These are phyloP conservation scores for Pseudonitzschia multiseries DNA, from an alignment of 108 stramenopile genomes.

Conservation along the genomic window DNA sequence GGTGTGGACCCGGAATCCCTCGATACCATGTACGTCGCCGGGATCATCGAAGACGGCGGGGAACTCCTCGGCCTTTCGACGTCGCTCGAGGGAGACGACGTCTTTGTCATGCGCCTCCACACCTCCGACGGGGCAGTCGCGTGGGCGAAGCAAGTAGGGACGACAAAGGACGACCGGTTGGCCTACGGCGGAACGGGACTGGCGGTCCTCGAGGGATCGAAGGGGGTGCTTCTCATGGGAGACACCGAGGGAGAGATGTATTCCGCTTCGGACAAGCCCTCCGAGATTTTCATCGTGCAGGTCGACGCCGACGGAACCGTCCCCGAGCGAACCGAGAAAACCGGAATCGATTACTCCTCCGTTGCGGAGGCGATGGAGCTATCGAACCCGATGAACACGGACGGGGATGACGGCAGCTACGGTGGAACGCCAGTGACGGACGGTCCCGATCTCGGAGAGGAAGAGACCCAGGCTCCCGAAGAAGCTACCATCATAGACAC, in stretches of 20 bases:
- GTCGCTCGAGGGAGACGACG: conserved; percentile 30
- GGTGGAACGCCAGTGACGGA: background rate
- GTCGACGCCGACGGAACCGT: conserved; percentile 17
- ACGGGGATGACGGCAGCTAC: too few species aligned
- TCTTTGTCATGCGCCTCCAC: conserved; percentile 34
- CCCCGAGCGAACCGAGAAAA: conserved; percentile 18
- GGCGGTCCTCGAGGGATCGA: conserved; percentile 16
- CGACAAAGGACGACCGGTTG: conserved; percentile 38
- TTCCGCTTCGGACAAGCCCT: conserved; percentile 22
- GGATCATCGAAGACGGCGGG: conserved; percentile 30
- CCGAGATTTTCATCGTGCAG: conserved; percentile 27
- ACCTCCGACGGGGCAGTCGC: conserved; percentile 26
- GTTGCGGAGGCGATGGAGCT: background rate
- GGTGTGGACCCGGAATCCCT: conserved; percentile 9
- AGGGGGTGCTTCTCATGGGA: conserved; percentile 43
- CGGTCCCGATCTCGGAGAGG: too few species aligned
- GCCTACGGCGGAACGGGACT: conserved; percentile 42
- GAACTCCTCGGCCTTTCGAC: conserved; percentile 12
- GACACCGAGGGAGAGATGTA: conserved; percentile 41
- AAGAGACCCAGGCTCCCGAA: too few species aligned
- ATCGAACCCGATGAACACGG: conserved; percentile 6
- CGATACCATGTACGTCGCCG: conserved; percentile 32
- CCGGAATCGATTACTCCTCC: conserved; percentile 19
- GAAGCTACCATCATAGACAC: too few species aligned
- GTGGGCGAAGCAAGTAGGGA: conserved; percentile 48